Evolutionary conservation across 2,329 filamentous ascomycete genomes (phyloP).

Genomic region (Mariannaea sp.): DNA sequence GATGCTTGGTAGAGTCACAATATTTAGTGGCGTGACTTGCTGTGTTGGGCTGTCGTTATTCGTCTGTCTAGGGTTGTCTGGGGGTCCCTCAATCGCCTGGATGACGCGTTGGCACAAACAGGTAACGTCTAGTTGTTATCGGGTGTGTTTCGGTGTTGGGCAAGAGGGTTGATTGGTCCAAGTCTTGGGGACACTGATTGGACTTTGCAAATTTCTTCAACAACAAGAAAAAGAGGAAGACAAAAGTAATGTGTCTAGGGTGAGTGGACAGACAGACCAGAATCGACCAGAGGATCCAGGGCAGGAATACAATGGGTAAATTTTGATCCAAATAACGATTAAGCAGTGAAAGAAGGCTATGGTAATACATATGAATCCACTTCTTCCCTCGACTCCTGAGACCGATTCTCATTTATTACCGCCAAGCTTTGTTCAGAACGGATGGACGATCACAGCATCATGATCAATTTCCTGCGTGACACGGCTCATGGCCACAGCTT

Average conservation of each 20-base stretch:
- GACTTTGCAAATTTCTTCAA: no score
- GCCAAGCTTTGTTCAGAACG: no score
- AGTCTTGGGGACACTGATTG: neutral
- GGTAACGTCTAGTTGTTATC: neutral
- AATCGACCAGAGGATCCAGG: no score
- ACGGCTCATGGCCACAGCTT: neutral
- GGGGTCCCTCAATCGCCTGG: conserved; percentile 14
- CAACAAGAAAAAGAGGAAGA: neutral
- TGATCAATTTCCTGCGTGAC: no score
- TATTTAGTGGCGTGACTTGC: conserved; percentile 33
- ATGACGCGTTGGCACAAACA: conserved; percentile 13
- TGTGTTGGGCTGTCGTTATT: conserved; percentile 33
- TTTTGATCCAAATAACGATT: no score
- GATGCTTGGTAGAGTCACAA: conserved; percentile 23
- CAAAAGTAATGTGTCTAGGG: neutral
- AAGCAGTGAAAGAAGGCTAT: no score
- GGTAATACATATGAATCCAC: no score
- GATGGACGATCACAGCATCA: no score
- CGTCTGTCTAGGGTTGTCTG: conserved; percentile 14
- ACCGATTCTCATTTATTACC: no score
- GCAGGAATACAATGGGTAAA: no score
- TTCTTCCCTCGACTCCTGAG: no score
- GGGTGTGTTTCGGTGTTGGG: conserved; percentile 5
- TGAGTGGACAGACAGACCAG: no score
- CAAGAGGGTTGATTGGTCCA: conserved; percentile 1